phyloP scores from a whole-genome alignment of 257 asterid species.

The Solanum habrochaites region DNA sequence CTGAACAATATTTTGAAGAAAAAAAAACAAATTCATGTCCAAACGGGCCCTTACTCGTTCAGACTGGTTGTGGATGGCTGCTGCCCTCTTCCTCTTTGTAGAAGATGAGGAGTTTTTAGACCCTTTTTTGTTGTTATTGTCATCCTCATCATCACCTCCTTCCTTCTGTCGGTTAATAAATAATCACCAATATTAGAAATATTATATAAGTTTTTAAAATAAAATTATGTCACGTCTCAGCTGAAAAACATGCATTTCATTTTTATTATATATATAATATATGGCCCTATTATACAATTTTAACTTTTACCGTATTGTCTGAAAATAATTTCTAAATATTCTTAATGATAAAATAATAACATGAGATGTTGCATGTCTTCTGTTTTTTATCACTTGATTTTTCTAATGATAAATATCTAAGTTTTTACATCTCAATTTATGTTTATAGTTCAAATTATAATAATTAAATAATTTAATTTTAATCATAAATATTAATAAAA shows the following conservation, averaged over 20 bases:
- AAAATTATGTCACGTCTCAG: background rate
- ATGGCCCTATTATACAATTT: background rate
- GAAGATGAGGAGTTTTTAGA: constrained; percentile 36
- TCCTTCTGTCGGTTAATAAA: constrained; percentile 20
- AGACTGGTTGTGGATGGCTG: constrained; percentile 74
- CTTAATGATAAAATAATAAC: too few relatives aligned
- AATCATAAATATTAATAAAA: too few relatives aligned
- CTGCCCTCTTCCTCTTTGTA: constrained; percentile 69
- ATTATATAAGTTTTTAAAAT: background rate
- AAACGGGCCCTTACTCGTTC: constrained; percentile 45
- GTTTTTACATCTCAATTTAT: too few relatives aligned
- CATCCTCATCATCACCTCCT: constrained; percentile 13
- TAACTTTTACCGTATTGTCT: background rate
- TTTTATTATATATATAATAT: background rate
- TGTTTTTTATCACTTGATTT: background rate
- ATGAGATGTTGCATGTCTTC: background rate
- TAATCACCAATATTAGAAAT: background rate
- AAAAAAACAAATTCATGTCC: background rate
- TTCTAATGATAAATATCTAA: too few relatives aligned
- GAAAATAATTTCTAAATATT: background rate
- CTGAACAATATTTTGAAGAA: background rate
- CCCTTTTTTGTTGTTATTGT: constrained; percentile 23
- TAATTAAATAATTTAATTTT: too few relatives aligned
- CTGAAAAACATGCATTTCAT: background rate
- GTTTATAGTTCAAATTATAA: too few relatives aligned